Evolutionary conservation across 108 stramenopile species (phyloP).

Genomic region (Seminavis robusta): DNA sequence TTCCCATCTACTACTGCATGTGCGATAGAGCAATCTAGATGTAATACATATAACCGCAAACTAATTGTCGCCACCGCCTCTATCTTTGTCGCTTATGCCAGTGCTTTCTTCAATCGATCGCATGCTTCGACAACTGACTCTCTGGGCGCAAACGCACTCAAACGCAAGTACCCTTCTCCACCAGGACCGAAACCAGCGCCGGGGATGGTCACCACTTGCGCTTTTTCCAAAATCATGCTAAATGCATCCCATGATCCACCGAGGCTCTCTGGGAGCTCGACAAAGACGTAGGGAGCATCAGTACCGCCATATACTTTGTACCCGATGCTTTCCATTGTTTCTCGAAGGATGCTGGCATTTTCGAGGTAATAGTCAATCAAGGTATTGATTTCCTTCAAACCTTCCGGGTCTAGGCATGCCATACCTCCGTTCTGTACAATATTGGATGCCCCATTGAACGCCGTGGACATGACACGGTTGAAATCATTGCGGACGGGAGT

Average conservation of each 20-base stretch:
- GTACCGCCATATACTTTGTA: constrained; percentile 88
- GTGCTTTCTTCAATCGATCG: constrained; percentile 73
- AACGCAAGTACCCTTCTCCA: constrained; percentile 94
- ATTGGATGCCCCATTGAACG: constrained; percentile 97
- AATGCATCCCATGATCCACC: constrained; percentile 92
- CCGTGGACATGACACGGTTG: constrained; percentile 96
- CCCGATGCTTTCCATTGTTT: constrained; percentile 83
- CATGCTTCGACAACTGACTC: constrained; percentile 89
- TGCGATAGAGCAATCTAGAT: too few relatives aligned
- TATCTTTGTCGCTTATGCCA: constrained; percentile 30
- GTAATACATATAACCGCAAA: too few relatives aligned
- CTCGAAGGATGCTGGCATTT: constrained; percentile 88
- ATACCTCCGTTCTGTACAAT: constrained; percentile 95
- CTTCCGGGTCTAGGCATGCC: constrained; percentile 92
- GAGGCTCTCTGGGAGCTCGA: constrained; percentile 81
- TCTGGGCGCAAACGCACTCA: constrained; percentile 92
- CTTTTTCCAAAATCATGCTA: constrained; percentile 90
- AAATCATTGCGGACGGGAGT: constrained; percentile 87
- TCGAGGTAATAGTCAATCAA: constrained; percentile 97
- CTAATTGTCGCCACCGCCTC: too few relatives aligned
- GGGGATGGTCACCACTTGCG: constrained; percentile 96
- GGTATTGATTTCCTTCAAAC: constrained; percentile 86
- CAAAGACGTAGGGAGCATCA: constrained; percentile 95
- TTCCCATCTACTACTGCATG: too few relatives aligned
- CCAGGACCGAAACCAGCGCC: constrained; percentile 98